Base-by-base conservation (phyloP, 139 green algal genomes). In the Parachlorella kessleri region DNA sequence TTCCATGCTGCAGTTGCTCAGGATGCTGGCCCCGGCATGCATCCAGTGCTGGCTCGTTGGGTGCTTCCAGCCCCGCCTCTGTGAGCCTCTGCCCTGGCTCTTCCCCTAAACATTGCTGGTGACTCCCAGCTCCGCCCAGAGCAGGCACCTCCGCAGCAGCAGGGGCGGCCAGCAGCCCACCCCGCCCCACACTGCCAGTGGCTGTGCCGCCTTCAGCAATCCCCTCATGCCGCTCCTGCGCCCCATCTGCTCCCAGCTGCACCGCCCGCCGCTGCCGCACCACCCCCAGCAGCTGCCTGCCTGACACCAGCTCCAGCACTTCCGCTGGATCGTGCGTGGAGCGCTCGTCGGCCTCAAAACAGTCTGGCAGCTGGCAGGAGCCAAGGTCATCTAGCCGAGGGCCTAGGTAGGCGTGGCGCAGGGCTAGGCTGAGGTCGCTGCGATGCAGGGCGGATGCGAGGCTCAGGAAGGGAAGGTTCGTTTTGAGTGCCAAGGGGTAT, bases 291-390 rank as follows among this genome's bases (percentile, higher is more conserved):
- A 84, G 39, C 55, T 80, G 70, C 26, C 82, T 66, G 23, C 84
- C 84, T 23, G 55, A 75, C 4, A 88, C 84, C 21, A 88, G 77
- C 48, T 80, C 75, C 81, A 88, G 59, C 38, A 88, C 71, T 40
- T 88, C 84, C 0, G 74, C 67, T 41, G 68, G 65, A 3, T 77
- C 82, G 7, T 36, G 14, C 0, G 55, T 41, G 33, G 76, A 74
- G 14, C 84, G 74, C 79, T 88, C 80, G 23, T 88, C 84, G 7
- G 71, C 77, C 32, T 88, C 84, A 66, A 88, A 88, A 2, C 55
- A 66, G 3, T 84, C 80, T 3, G 84, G 84, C 70, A 88, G 66
- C 10, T 80, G 39, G 30, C 66, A 40, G 3, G 2, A 39, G 8
- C 23, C 65, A 14, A 88, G 36, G 14, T 87, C 77, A 4, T 75